A percentile compares a stretch with the other conserved stretches of the same genome.
These are phyloP conservation scores for Ustilago nuda DNA, from an alignment of 1,284 basidiomycete species.

Conservation along the genomic window DNA sequence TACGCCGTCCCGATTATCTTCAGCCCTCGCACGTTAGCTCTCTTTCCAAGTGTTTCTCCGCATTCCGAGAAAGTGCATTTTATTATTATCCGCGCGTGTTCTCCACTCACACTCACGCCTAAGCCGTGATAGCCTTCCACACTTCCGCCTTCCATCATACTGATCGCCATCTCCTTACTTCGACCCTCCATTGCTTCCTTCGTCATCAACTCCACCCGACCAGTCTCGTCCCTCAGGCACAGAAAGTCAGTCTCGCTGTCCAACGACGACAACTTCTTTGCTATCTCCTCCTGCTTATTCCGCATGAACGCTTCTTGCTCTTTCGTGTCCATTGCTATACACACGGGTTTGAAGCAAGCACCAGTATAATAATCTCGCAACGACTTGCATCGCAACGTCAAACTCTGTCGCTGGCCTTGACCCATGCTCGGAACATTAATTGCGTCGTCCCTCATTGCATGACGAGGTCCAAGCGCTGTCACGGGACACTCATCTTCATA, in stretches of 20 bases:
- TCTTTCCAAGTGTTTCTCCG: background rate
- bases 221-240: too few relatives aligned
- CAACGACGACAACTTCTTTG: background rate
- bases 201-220: too few relatives aligned
- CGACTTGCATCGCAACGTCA: background rate
- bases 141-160: background rate
- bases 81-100: conserved; percentile 3
- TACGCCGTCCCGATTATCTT: background rate
- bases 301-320: background rate
- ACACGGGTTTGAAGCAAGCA: background rate
- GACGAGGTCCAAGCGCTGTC: conserved; percentile 19
- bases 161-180: background rate
- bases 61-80: conserved; percentile 5
- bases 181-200: background rate
- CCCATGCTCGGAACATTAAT: conserved; percentile 7
- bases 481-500: background rate
- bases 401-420: background rate
- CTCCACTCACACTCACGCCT: conserved; percentile 11
- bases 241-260: too few relatives aligned
- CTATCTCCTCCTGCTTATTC: background rate
- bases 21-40: background rate
- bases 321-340: background rate
- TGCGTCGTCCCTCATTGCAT: background rate
- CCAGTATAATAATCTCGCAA: background rate
- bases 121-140: conserved; percentile 6